Conservation (phyloP, 2,329 filamentous ascomycete genomes). For the Colletotrichum endophyticum region DNA sequence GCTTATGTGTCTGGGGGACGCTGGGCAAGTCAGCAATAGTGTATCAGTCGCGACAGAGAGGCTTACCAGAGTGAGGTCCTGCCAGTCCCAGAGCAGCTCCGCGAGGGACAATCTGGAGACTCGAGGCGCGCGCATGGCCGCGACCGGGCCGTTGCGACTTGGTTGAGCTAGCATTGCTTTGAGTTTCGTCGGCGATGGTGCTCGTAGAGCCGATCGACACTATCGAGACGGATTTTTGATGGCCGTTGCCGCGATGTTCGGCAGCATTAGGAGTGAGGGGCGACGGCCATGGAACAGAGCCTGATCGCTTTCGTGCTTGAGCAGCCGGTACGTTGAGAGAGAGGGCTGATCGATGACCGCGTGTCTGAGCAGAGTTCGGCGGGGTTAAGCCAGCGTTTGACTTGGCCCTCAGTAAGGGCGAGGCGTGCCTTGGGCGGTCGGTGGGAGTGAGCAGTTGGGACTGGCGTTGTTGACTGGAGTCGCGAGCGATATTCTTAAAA, state of each 20-base stretch:
- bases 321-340: conserved; percentile 63
- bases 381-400: conserved; percentile 49
- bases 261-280: conserved; percentile 30
- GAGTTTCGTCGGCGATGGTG: conserved; percentile 48
- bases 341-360: conserved; percentile 71
- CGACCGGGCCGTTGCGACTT: conserved; percentile 58
- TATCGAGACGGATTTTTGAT: conserved; percentile 81
- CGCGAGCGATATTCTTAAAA: conserved; percentile 82
- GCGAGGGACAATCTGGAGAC: conserved; percentile 74
- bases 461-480: conserved; percentile 35
- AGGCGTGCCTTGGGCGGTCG: conserved; percentile 31
- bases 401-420: conserved; percentile 50
- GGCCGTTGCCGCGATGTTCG: conserved; percentile 55
- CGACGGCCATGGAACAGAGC: conserved; percentile 52
- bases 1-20: conserved; percentile 47
- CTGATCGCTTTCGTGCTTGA: conserved; percentile 48
- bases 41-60: background rate
- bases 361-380: conserved; percentile 41
- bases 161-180: conserved; percentile 44
- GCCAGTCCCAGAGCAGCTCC: conserved; percentile 24
- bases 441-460: conserved; percentile 23
- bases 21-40: background rate
- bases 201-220: conserved; percentile 72
- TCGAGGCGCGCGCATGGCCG: conserved; percentile 79
- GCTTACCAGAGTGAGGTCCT: conserved; percentile 44